A percentile compares a stretch with the other conserved stretches of the same genome.
Evolutionary conservation across 2,329 filamentous ascomycete genomes (phyloP).

Genomic region (Microascus cirrosus): DNA sequence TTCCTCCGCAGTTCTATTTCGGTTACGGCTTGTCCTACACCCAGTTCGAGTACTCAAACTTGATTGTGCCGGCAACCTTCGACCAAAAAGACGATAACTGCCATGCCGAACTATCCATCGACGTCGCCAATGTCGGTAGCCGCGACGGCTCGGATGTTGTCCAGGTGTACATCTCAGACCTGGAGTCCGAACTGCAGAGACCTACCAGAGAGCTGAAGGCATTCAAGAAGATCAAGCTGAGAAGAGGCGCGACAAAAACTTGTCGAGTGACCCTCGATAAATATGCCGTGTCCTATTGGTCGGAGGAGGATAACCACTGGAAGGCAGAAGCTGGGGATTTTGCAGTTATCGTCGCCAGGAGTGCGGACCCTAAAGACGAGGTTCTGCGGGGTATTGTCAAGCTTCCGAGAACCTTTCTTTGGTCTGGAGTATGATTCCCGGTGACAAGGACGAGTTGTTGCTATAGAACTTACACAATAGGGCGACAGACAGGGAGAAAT

Average conservation of each 20-base stretch:
- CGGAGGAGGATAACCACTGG: slow-evolving; percentile 57
- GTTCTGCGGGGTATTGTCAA: slow-evolving; percentile 40
- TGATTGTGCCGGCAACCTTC: slow-evolving; percentile 22
- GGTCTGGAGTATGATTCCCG: slow-evolving; percentile 45
- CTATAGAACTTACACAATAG: too few species aligned
- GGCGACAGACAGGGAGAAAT: too few species aligned
- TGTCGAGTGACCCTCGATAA: slow-evolving; percentile 49
- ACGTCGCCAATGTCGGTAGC: slow-evolving; percentile 50
- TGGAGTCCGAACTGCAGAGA: slow-evolving; percentile 42
- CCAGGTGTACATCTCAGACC: slow-evolving; percentile 43
- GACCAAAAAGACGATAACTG: slow-evolving; percentile 24
- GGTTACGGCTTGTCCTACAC: slow-evolving; percentile 75
- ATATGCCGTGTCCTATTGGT: slow-evolving; percentile 58
- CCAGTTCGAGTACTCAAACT: slow-evolving; percentile 45
- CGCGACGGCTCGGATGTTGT: slow-evolving; percentile 41
- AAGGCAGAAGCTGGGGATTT: slow-evolving; percentile 55
- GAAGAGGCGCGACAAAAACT: slow-evolving; percentile 44
- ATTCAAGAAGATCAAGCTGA: slow-evolving; percentile 52
- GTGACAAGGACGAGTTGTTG: too few species aligned
- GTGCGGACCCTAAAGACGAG: slow-evolving; percentile 36
- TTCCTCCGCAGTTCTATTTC: slow-evolving; percentile 61
- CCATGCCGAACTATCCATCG: slow-evolving; percentile 35
- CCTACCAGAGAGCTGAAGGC: slow-evolving; percentile 55
- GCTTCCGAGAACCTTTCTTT: slow-evolving; percentile 53
- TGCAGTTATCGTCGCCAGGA: slow-evolving; percentile 49